Base-by-base conservation (phyloP, 139 green algal species). In the Micromonas commoda region DNA sequence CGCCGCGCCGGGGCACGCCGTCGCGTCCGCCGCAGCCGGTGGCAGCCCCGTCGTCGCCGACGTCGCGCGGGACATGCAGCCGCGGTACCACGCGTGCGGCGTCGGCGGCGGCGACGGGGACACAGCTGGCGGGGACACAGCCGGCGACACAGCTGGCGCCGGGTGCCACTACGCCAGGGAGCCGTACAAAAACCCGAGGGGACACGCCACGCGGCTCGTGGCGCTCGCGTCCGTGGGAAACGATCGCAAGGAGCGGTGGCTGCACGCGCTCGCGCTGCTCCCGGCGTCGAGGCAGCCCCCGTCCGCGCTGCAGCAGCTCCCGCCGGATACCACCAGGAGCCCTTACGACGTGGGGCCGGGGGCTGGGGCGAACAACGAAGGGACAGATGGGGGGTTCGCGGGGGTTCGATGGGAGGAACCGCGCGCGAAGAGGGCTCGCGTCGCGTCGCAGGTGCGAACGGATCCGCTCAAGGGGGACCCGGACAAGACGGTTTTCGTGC, bases 201-300 rank as follows among this genome's bases (percentile, higher is more conserved):
- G 39, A 2, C 86, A 92, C 45, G 90, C 89, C 1, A 97, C 94
- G 16, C 85, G 94, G 54, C 97, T 98, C 85, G 84, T 97, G 2
- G 85, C 73, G 0, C 84, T 98, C 32, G 93, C 87, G 1, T 73
- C 84, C 20, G 82, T 91, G 6, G 82, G 78, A 20, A 88, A 88
- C 64, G 57, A 77, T 19, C 60, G 29, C 45, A 93, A 93, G 82
- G 80, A 90, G 63, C 92, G 94, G 86, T 89, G 81, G 33, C 77
- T 97, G 77, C 91, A 96, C 77, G 93, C 93, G 6, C 86, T 97
- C 32, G 83, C 51, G 0, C 81, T 97, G 34, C 82, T 86, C 24
- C 88, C 93, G 0, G 85, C 89, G 16, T 57, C 80, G 0, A 31
- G 80, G 13, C 89, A 96, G 88, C 83, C 85, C 31, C 76, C 82